Percentiles rank a stretch among this genome's conserved stretches.
These are phyloP conservation scores for Prunus fruticosa DNA, from an alignment of 306 rosid species.

Conservation along the genomic window DNA sequence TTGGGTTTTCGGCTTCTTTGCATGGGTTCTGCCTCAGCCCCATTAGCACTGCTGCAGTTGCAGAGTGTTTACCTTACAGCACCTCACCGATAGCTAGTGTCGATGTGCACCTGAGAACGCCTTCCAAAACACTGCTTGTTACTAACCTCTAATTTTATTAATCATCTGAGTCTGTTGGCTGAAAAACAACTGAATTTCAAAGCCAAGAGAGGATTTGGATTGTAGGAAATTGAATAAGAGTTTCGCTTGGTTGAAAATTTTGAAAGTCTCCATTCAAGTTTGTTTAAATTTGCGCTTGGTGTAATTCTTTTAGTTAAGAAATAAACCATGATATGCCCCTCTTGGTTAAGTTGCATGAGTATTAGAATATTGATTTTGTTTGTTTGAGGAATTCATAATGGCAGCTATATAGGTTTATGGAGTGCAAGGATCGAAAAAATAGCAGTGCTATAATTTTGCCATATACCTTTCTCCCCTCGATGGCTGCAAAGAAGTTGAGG, in stretches of 20 bases:
- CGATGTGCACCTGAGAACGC: neutral
- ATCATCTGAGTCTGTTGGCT: neutral
- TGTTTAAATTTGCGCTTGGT: neutral
- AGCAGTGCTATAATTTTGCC: constrained; percentile 69
- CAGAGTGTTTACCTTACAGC: neutral
- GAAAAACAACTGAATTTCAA: constrained; percentile 12
- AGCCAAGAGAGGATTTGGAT: neutral
- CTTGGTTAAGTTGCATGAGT: neutral
- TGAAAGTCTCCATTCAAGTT: neutral
- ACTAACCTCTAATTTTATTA: neutral
- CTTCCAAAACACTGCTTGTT: neutral
- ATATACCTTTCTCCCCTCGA: constrained; percentile 75
- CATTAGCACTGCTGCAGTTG: neutral
- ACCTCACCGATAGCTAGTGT: neutral
- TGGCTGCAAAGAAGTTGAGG: constrained; percentile 63
- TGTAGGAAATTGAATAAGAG: neutral
- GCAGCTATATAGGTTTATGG: constrained; percentile 74
- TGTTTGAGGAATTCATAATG: constrained; percentile 23
- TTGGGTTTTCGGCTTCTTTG: neutral
- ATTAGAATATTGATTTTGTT: neutral
- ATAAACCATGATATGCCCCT: neutral
- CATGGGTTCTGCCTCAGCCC: neutral
- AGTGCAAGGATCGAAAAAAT: constrained; percentile 94
- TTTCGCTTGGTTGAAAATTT: neutral
- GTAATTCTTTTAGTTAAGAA: neutral